Conservation (phyloP, 2,329 filamentous ascomycete species). For the Calonectria henricotiae region DNA sequence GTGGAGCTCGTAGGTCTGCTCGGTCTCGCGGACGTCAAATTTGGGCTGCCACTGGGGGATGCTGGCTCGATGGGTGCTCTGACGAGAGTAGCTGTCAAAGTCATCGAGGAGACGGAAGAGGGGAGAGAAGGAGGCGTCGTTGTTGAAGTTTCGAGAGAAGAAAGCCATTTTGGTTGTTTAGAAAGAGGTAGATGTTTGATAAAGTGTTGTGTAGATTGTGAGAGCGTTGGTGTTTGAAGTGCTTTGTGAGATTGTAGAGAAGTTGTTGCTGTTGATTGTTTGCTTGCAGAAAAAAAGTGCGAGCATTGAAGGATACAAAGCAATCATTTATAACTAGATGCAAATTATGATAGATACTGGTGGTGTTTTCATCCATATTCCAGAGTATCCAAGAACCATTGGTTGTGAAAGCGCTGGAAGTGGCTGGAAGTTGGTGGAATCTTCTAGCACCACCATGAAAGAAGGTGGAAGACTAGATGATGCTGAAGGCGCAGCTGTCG, state of each 20-base stretch:
- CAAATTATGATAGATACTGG: slow-evolving; percentile 27
- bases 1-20: slow-evolving; percentile 81
- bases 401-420: slow-evolving; percentile 50
- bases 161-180: slow-evolving; percentile 70
- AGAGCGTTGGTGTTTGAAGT: slow-evolving; percentile 46
- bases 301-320: slow-evolving; percentile 34
- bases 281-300: slow-evolving; percentile 49
- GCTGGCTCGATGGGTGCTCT: slow-evolving; percentile 52
- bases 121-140: slow-evolving; percentile 70
- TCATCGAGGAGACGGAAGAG: slow-evolving; percentile 78
- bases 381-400: slow-evolving; percentile 41
- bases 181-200: slow-evolving; percentile 36
- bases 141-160: slow-evolving; percentile 69
- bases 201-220: slow-evolving; percentile 45
- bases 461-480: neutral
- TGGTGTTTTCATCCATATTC: slow-evolving; percentile 42
- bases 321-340: slow-evolving; percentile 55
- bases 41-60: slow-evolving; percentile 79
- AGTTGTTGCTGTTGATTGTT: slow-evolving; percentile 44
- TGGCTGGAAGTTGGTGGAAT: slow-evolving; percentile 48
- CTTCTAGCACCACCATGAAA: slow-evolving; percentile 11
- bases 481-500: too few species aligned
- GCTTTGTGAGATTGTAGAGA: slow-evolving; percentile 49
- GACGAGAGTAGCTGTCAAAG: slow-evolving; percentile 72
- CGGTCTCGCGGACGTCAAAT: slow-evolving; percentile 84